Evolutionary conservation across 2,329 filamentous ascomycete species (phyloP).

Genomic region (Rutstroemia sp.): DNA sequence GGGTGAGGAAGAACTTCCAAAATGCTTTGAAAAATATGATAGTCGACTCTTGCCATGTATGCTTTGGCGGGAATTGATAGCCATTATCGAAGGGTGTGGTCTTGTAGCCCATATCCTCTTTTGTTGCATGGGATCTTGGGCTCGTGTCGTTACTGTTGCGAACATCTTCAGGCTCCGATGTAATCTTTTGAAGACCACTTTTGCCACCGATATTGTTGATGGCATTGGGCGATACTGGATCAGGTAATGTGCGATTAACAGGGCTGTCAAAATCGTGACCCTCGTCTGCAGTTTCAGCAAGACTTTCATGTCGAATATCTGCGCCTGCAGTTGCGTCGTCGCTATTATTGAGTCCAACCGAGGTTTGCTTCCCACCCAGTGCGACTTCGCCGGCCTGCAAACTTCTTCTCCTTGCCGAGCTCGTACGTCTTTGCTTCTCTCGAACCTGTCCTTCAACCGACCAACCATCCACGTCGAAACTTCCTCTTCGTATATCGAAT

Average conservation of each 20-base stretch:
- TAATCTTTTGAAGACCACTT: neutral
- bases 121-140: slow-evolving; percentile 13
- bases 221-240: neutral
- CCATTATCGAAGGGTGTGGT: slow-evolving; percentile 47
- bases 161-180: neutral
- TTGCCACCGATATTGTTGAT: neutral
- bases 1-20: slow-evolving; percentile 67
- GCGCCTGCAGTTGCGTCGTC: slow-evolving; percentile 3
- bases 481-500: slow-evolving; percentile 26
- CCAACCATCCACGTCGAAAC: slow-evolving; percentile 27
- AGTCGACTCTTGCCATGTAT: slow-evolving; percentile 51
- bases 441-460: slow-evolving; percentile 25
- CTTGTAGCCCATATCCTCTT: slow-evolving; percentile 21
- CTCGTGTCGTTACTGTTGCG: slow-evolving; percentile 19
- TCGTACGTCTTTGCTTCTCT: slow-evolving; percentile 25
- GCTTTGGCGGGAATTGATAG: slow-evolving; percentile 57
- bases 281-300: slow-evolving; percentile 19
- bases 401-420: slow-evolving; percentile 14
- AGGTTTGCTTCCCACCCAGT: slow-evolving; percentile 11
- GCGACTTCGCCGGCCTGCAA: slow-evolving; percentile 14
- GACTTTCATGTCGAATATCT: slow-evolving; percentile 16
- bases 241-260: neutral
- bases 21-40: slow-evolving; percentile 52
- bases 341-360: slow-evolving; percentile 9
- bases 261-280: neutral